Evolutionary conservation across 305 asterid species (phyloP).

Genomic region (Fraxinus angustifolia): DNA sequence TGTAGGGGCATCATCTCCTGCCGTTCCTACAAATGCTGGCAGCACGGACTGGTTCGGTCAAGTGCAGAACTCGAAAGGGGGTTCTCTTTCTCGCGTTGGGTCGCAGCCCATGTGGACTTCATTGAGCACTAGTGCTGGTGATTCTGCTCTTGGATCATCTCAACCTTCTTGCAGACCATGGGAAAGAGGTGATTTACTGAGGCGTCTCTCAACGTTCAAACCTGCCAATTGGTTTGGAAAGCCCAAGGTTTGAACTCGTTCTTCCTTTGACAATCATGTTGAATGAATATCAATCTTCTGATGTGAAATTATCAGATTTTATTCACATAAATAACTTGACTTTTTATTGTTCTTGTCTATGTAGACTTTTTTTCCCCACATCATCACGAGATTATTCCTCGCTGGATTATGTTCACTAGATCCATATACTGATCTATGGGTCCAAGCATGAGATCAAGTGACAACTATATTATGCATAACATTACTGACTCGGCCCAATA

Average conservation of each 20-base stretch:
- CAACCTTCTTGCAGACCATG: constrained; percentile 98
- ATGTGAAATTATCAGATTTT: background rate
- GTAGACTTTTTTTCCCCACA: background rate
- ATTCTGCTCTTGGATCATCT: constrained; percentile 88
- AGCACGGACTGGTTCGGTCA: constrained; percentile 77
- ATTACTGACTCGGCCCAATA: background rate
- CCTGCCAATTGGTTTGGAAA: constrained; percentile 94
- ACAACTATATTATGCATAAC: background rate
- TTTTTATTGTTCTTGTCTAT: background rate
- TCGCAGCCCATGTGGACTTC: constrained; percentile 70
- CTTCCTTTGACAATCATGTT: constrained; percentile 21
- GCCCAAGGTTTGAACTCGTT: constrained; percentile 69
- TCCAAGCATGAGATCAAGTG: constrained; percentile 19
- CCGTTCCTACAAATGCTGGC: constrained; percentile 79
- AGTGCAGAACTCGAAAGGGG: constrained; percentile 81
- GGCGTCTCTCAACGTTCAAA: constrained; percentile 91
- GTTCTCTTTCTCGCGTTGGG: constrained; percentile 72
- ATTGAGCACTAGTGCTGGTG: constrained; percentile 85
- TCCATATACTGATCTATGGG: background rate
- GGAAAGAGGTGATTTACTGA: constrained; percentile 97
- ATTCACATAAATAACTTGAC: background rate
- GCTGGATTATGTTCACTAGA: background rate
- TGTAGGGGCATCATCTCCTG: constrained; percentile 97
- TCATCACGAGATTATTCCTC: background rate
- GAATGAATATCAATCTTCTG: constrained; percentile 2